Evolutionary conservation across 768 basidiomycete genomes (phyloP), one percentile per base, ranked within the genome.

Genomic region (Leccinellum luteum): DNA sequence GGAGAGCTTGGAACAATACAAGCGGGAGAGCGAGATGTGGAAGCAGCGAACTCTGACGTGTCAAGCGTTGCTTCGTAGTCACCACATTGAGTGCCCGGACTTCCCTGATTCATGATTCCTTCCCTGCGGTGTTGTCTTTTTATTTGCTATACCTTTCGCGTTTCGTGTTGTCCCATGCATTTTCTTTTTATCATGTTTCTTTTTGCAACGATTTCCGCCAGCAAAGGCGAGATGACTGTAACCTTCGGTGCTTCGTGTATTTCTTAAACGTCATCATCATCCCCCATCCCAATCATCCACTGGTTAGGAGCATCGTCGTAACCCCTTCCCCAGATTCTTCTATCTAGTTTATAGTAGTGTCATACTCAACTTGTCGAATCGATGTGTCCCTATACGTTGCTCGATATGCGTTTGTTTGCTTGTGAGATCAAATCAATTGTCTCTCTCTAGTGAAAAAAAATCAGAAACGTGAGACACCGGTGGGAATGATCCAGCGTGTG

Each of bases 11-110:
- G 80, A 83, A 57, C 74, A 65, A 30, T 74, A 85, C 64, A 81
- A 78, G 54, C 71, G 69, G 57, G 87, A 90, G 68, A 76, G 78
- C 62, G 85, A 88, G 69, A 68, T 78, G 64, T 89, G 85, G 87
- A 83, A 78, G 68, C 78, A 78, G 38, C 79, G 82, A 53, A 82
- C 86, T 54, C 56, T 74, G 56, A 73, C 72, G 10, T 72, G 63
- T 15, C 77, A 81, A 65, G 81, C 82, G 21, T 69, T 87, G 51
- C 78, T 89, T 17, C 74, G 75, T 44, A 80, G 79, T 58, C 81
- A 86, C 59, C 83, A 82, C 5, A 77, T 85, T 48, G 77, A 81
- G 14, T 82, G 79, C 61, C 84, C 86, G 0, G 77, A 78, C 52
- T 79, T 85, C 60, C 51, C 63, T 19, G 67, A 74, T 19, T 48